Conservation (phyloP, 169 alveolate species). For the Plasmodium billcollinsi region DNA sequence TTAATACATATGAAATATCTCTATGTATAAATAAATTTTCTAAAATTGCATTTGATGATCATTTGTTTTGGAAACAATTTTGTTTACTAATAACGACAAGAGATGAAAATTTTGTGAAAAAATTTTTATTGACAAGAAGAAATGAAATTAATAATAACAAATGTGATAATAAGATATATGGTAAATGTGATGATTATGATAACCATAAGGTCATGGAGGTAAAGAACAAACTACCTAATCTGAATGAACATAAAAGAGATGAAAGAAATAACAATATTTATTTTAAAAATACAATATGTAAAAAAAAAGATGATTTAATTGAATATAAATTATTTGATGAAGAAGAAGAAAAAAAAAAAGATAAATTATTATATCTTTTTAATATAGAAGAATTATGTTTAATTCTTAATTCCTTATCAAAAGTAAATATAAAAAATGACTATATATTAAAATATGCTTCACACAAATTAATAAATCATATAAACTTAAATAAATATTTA, state of each 20-base stretch:
- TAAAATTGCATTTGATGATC: slow-evolving; percentile 26
- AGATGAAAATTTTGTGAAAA: not conserved
- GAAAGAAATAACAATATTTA: not conserved
- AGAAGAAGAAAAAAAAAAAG: not conserved
- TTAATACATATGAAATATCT: slow-evolving; percentile 61
- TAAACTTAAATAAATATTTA: slow-evolving; percentile 18
- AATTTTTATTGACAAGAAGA: not conserved
- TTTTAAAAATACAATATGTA: not conserved
- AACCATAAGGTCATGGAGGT: no score
- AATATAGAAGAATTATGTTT: slow-evolving; percentile 64
- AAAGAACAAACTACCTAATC: no score
- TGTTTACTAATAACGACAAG: slow-evolving; percentile 56
- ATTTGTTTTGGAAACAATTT: slow-evolving; percentile 30
- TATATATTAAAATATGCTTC: slow-evolving; percentile 52
- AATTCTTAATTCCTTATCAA: slow-evolving; percentile 49
- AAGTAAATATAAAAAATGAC: slow-evolving; percentile 52
- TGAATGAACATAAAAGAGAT: not conserved
- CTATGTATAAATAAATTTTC: slow-evolving; percentile 60
- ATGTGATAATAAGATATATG: not conserved
- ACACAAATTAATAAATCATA: slow-evolving; percentile 15
- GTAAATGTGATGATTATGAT: no score
- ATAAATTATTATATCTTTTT: slow-evolving; percentile 10
- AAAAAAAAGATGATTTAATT: not conserved
- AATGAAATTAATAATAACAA: not conserved
- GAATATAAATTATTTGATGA: no score